Conservation (phyloP, 2,329 filamentous ascomycete species). For the Tolypocladium sp. region DNA sequence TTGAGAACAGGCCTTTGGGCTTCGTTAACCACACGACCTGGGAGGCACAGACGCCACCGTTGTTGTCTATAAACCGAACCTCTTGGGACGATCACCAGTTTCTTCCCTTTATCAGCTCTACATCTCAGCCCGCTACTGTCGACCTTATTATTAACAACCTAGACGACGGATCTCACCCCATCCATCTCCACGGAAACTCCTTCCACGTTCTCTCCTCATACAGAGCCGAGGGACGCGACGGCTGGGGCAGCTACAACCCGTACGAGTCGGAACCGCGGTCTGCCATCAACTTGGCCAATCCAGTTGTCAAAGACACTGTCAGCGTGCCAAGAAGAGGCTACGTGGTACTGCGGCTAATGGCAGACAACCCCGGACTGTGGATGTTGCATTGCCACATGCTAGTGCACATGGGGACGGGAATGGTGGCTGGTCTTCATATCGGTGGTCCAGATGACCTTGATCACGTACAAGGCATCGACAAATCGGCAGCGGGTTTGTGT, state of each 20-base stretch:
- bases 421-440: conserved; percentile 16
- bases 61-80: conserved; percentile 10
- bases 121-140: conserved; percentile 7
- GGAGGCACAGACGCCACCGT: conserved; percentile 10
- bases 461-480: conserved; percentile 7
- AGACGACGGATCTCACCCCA: conserved; percentile 21
- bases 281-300: conserved; percentile 8
- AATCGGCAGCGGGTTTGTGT: conserved; percentile 8
- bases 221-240: conserved; percentile 7
- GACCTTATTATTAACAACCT: conserved; percentile 22
- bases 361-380: conserved; percentile 16
- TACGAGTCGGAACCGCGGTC: conserved; percentile 4
- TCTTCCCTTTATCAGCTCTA: conserved; percentile 8
- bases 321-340: conserved; percentile 23
- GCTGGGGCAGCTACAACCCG: conserved; percentile 17
- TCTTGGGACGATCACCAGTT: conserved; percentile 14
- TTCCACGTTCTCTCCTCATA: conserved; percentile 32
- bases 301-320: conserved; percentile 26
- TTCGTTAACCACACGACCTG: conserved; percentile 17
- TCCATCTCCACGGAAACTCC: conserved; percentile 48
- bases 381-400: conserved; percentile 20
- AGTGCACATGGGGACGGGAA: conserved; percentile 15
- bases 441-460: conserved; percentile 9
- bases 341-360: conserved; percentile 12
- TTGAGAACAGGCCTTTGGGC: conserved; percentile 12